A percentile compares a stretch with the other conserved stretches of the same genome.
phyloP scores from a whole-genome alignment of 225 moss, liverwort and hornwort species.

The Marchantia paleacea region DNA sequence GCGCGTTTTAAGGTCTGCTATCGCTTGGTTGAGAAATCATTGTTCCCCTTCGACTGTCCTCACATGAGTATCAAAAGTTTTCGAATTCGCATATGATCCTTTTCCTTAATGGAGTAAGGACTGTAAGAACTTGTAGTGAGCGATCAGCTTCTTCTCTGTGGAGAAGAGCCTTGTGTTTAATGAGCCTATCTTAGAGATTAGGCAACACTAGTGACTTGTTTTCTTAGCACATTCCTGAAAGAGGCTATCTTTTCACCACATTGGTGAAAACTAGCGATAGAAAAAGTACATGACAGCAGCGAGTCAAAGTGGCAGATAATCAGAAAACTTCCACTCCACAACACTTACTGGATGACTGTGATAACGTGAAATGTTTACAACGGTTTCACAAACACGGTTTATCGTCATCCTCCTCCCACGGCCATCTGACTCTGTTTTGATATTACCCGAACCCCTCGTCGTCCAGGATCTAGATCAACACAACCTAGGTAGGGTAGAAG shows the following conservation, averaged over 20 bases:
- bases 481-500: neutral
- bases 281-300: neutral
- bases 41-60: conserved; percentile 45
- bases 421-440: neutral
- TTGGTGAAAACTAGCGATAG: neutral
- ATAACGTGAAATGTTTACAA: neutral
- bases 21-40: conserved; percentile 77
- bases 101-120: neutral
- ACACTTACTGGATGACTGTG: neutral
- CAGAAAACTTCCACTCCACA: neutral
- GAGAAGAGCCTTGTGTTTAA: neutral
- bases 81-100: neutral
- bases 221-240: neutral
- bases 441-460: no score
- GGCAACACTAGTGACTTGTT: neutral
- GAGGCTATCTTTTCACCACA: neutral
- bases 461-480: neutral
- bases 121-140: neutral
- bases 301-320: conserved; percentile 1
- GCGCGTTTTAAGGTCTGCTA: conserved; percentile 75
- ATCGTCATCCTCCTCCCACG: neutral
- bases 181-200: neutral
- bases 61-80: conserved; percentile 12
- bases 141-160: neutral
- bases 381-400: neutral